Base-by-base conservation (phyloP, 2,329 filamentous ascomycete genomes). In the Fusarium tuaranense region DNA sequence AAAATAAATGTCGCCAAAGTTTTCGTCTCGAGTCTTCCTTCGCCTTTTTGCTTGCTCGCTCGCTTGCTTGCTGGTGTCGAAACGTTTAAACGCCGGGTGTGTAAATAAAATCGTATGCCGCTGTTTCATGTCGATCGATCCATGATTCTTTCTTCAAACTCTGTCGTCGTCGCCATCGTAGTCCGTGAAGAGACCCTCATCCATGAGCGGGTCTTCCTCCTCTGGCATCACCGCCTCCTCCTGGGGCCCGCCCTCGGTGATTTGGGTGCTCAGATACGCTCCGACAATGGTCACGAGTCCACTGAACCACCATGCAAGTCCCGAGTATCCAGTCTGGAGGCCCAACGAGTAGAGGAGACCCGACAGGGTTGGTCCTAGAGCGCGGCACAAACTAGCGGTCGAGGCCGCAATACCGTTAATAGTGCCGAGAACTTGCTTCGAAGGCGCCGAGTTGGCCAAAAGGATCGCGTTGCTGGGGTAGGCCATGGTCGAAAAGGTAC, bases 381-480 rank as follows among this genome's bases (percentile, higher is more conserved):
- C 95, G 65, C 97, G 91, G 81, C 93, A 95, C 55, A 98, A 86
- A 80, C 95, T 98, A 5, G 97, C 97, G 3, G 94, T 95, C 2
- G 95, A 98, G 34, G 95, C 95, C 0, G 95, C 95, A 14, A 95
- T 92, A 20, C 97, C 97, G 78, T 98, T 98, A 82, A 99, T 93
- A 1, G 94, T 95, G 4, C 97, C 97, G 2, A 98, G 90, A 1
- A 97, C 93, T 60, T 94, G 89, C 66, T 93, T 93, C 9, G 93
- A 95, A 0, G 95, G 94, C 0, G 95, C 94, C 18, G 95, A 93
- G 82, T 98, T 97, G 69, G 95, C 94, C 34, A 98, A 89, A 67
- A 99, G 90, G 68, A 98, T 97, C 13, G 93, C 93, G 76, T 95
- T 95, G 78, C 93, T 94, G 13, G 97, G 97, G 83, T 98, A 98